Evolutionary conservation across 2,329 filamentous ascomycete species (phyloP), one percentile per base, ranked within the genome.

Genomic region (Fusarium goolgardi): DNA sequence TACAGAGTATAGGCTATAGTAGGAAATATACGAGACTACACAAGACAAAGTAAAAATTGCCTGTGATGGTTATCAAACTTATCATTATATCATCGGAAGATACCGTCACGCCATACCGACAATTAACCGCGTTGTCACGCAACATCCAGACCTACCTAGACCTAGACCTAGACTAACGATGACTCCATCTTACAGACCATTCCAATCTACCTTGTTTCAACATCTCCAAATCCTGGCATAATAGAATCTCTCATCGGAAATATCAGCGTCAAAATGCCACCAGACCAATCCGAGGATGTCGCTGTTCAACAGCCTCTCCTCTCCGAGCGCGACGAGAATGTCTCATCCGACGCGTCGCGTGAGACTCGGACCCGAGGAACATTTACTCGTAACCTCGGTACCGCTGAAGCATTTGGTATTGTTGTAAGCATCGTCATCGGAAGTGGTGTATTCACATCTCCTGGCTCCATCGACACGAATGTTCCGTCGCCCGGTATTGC

Each of bases 401-500:
- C 82, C 12, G 57, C 81, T 29, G 83, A 85, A 67, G 83, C 83
- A 0, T 89, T 89, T 65, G 85, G 85, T 23, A 86, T 90, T 46
- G 80, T 90, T 40, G 84, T 90, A 62, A 86, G 85, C 69, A 86
- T 90, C 63, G 87, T 89, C 55, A 88, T 90, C 47, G 88, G 88
- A 10, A 87, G 85, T 53, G 88, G 88, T 34, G 85, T 90, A 20
- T 90, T 90, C 69, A 89, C 88, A 0, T 89, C 87, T 2, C 88
- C 88, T 0, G 86, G 87, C 0, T 83, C 86, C 13, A 87, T 90
- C 60, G 87, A 90, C 70, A 84, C 84, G 18, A 88, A 90, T 67
- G 86, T 89, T 4, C 86, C 87, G 0, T 90, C 88, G 0, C 87
- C 88, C 0, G 87, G 85, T 11, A 79, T 80, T 2, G 86, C 87